These are phyloP conservation scores for Cladophialophora bantiana DNA, from an alignment of 2,329 filamentous ascomycete species.

Conservation along the genomic window DNA sequence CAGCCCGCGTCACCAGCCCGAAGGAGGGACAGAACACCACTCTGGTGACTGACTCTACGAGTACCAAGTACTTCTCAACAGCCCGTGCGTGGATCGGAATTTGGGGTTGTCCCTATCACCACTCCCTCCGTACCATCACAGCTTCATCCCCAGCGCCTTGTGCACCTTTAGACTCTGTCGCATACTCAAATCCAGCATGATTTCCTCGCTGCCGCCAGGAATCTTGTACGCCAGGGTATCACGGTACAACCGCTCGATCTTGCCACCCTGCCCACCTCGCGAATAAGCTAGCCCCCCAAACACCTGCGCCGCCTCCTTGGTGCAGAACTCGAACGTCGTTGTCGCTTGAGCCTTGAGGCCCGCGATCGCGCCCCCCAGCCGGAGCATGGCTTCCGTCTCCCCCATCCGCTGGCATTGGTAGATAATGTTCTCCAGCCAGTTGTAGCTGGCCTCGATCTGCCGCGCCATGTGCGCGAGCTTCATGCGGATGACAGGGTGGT, in stretches of 20 bases:
- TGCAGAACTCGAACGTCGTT: constrained; percentile 96
- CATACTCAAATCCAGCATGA: constrained; percentile 97
- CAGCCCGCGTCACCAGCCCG: constrained; percentile 3
- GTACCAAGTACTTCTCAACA: too few species aligned
- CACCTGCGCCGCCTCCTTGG: constrained; percentile 94
- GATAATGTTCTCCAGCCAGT: constrained; percentile 94
- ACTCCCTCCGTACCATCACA: constrained; percentile 58
- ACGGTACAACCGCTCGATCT: constrained; percentile 92
- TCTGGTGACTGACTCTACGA: too few species aligned
- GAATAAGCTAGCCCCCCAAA: constrained; percentile 94
- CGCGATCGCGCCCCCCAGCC: constrained; percentile 92
- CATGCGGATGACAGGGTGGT: constrained; percentile 95
- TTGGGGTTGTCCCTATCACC: neutral
- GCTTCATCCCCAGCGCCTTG: constrained; percentile 92
- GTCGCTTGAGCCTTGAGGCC: constrained; percentile 93
- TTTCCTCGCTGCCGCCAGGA: constrained; percentile 94
- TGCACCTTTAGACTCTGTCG: constrained; percentile 87
- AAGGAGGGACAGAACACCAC: neutral
- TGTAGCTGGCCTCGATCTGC: constrained; percentile 95
- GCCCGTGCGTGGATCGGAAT: too few species aligned
- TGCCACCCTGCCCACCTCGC: constrained; percentile 90
- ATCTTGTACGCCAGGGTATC: constrained; percentile 97
- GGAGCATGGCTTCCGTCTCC: constrained; percentile 93
- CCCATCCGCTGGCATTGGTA: constrained; percentile 93
- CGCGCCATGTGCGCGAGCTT: constrained; percentile 98